Evolutionary conservation across 768 basidiomycete genomes (phyloP), one percentile per base, ranked within the genome.

Genomic region (Daedaleopsis sinensis): DNA sequence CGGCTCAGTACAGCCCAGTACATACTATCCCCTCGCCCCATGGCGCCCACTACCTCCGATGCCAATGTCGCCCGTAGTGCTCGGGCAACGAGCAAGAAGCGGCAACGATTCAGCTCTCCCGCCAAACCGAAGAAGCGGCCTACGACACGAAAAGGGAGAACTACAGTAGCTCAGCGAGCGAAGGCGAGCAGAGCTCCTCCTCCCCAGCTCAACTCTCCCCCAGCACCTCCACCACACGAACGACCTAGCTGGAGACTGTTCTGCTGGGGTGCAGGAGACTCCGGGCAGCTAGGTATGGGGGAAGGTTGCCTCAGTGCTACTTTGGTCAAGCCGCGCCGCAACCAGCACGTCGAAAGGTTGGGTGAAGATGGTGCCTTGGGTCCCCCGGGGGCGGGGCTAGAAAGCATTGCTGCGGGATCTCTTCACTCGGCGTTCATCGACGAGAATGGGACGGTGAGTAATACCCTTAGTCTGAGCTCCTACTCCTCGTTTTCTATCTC

Each of bases 401-500:
- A 79, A 61, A 63, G 72, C 19, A 68, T 82, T 18, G 72, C 69
- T 23, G 76, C 74, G 50, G 80, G 80, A 10, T 80, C 80, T 1
- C 77, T 84, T 78, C 80, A 82, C 65, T 77, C 78, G 8, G 70
- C 82, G 15, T 74, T 76, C 36, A 67, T 83, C 6, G 80, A 81
- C 61, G 74, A 77, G 44, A 66, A 65, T 4, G 82, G 82, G 18
- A 70, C 72, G 62, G 80, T 83, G 37, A 43, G 52, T 54, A 13
- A 13, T 8, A 32, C 27, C 38, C 37, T 16, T 54, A 11, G 16
- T 1, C 38, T 39, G 12, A n/a, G 19, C 11, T 6, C 18, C 23
- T 15, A 7, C 27, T 50, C 7, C n/a, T 50, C 23, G 7, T 60
- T 32, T 7, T 32, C 27, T 32, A 64, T 32, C 27, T 32, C 27